Conservation (phyloP, 2,329 filamentous ascomycete species). For the Sporothrix schenckii region DNA sequence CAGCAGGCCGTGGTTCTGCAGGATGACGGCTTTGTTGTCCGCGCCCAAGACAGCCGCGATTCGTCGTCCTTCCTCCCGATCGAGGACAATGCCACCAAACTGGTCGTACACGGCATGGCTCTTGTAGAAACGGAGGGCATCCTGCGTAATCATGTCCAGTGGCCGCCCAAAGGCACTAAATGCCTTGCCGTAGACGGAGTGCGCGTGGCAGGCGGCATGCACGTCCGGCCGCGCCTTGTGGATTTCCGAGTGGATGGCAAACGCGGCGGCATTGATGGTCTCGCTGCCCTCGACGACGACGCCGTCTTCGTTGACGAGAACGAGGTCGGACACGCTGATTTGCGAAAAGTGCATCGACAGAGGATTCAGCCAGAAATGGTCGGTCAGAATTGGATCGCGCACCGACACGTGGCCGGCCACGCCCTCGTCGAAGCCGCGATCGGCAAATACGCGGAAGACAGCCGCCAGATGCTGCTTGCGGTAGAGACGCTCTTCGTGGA, state of each 20-base stretch:
- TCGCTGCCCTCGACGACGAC: conserved; percentile 65
- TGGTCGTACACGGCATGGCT: conserved; percentile 66
- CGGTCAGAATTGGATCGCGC: conserved; percentile 36
- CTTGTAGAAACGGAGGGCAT: conserved; percentile 65
- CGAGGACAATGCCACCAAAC: conserved; percentile 55
- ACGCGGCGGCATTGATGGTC: conserved; percentile 67
- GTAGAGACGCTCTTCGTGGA: conserved; percentile 58
- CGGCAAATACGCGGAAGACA: conserved; percentile 63
- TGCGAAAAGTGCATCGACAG: conserved; percentile 67
- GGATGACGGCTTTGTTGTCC: conserved; percentile 62
- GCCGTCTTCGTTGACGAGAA: conserved; percentile 63
- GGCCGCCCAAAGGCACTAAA: conserved; percentile 66
- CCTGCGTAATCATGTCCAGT: conserved; percentile 71
- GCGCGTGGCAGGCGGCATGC: conserved; percentile 69
- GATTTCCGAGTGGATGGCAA: conserved; percentile 69
- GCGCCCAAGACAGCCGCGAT: conserved; percentile 64
- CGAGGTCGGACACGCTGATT: conserved; percentile 68
- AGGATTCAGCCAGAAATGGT: conserved; percentile 52
- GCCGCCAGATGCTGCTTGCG: conserved; percentile 60
- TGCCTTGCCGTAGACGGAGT: conserved; percentile 66
- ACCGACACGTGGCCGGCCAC: conserved; percentile 64
- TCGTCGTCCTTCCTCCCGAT: conserved; percentile 64
- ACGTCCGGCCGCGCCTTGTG: conserved; percentile 67
- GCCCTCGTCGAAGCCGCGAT: conserved; percentile 63
- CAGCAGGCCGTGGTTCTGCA: conserved; percentile 71